Evolutionary conservation across 768 basidiomycete species (phyloP), one percentile per base, ranked within the genome.

Genomic region (Inosperma sp.): DNA sequence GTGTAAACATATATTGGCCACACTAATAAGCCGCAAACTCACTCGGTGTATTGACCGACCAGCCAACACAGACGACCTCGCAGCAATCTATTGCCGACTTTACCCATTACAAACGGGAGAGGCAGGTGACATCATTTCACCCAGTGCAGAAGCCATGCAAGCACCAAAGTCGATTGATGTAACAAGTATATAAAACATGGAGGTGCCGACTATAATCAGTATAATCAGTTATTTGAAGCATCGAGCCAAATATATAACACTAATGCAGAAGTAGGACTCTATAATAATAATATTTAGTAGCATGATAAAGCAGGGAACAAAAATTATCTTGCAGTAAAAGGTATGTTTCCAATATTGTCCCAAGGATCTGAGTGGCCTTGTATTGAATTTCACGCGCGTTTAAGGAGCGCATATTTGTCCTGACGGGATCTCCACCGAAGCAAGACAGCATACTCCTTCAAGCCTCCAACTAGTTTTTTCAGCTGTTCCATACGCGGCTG

Each of bases 1-100:
- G 89, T 92, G 89, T 61, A 91, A 92, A 62, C 89, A 92, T 63
- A 65, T 88, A 3, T 72, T 92, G 21, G 89, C 88, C 3, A 74
- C 78, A 10, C 68, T 73, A 12, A 68, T 92, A 12, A 84, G 85
- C 2, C 65, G 77, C 22, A 77, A 73, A 45, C 63, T 88, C 43
- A 69, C 68, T 3, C 72, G 71, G 48, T 81, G 73, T 52, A 58
- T 79, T 30, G 75, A 83, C 46, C 76, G 80, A 17, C 65, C 72
- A 27, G 63, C 78, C 37, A 65, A 61, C 21, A 61, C 65, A 3
- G 73, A 80, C 48, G 78, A 82, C 29, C 68, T 88, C n/a, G 70
- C 73, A 16, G 55, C 68, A 8, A 53, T 79, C 35, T 68, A 77
- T 43, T 52, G 55, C 25, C 70, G 68, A 40, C 71, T 72, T 35